phyloP scores from a whole-genome alignment of 306 rosid genomes.

The Chamaecrista fasciculata region DNA sequence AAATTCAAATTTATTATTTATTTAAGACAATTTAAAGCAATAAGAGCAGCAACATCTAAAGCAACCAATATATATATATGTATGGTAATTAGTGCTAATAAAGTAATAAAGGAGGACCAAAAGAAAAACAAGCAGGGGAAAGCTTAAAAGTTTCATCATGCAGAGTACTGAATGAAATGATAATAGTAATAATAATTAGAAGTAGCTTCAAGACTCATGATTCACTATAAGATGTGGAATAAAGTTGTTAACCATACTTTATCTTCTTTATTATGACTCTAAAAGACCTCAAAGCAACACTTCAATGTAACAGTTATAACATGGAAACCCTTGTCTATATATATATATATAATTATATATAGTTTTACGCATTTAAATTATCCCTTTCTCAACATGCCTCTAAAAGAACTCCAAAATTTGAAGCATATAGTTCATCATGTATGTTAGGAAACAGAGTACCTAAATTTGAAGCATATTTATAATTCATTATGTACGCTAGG shows the following conservation, averaged over 20 bases:
- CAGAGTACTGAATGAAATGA: conserved; percentile 35
- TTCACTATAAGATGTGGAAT: conserved; percentile 48
- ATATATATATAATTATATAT: no score
- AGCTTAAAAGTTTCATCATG: conserved; percentile 31
- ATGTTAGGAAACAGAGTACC: no score
- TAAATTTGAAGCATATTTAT: no score
- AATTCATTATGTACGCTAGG: no score
- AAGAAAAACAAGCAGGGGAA: conserved; percentile 45
- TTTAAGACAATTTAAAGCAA: not conserved
- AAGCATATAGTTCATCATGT: no score
- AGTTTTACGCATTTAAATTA: no score
- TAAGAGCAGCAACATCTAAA: not conserved
- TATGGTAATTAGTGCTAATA: conserved; percentile 8
- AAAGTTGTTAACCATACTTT: conserved; percentile 50
- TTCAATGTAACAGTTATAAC: conserved; percentile 72
- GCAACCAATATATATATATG: not conserved
- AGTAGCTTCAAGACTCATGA: conserved; percentile 38
- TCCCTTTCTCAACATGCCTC: not conserved
- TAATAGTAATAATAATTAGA: no score
- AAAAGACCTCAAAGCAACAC: conserved; percentile 28
- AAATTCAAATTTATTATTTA: not conserved
- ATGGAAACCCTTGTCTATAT: conserved; percentile 9
- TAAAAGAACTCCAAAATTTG: no score
- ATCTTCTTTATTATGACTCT: conserved; percentile 21
- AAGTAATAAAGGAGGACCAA: conserved; percentile 40